Conservation (phyloP, 2,329 filamentous ascomycete genomes). For the Colletotrichum brevisporum region DNA sequence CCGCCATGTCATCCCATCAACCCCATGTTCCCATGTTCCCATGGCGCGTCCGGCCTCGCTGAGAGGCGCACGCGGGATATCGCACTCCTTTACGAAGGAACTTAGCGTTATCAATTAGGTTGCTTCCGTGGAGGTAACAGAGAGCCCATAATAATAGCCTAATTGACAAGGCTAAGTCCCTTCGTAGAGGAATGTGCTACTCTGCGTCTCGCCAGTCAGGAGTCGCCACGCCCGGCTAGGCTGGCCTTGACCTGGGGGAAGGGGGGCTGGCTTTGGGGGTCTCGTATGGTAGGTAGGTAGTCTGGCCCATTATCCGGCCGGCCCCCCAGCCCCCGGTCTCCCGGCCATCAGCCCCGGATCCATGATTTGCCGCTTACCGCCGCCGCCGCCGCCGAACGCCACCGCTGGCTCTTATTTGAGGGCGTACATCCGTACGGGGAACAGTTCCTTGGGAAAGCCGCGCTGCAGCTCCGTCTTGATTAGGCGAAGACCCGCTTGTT, state of each 20-base stretch:
- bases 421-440: conserved; percentile 85
- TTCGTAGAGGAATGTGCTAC: no score
- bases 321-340: conserved; percentile 16
- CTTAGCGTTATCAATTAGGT: no score
- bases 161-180: no score
- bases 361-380: conserved; percentile 37
- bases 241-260: conserved; percentile 4
- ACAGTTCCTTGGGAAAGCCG: conserved; percentile 78
- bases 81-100: neutral
- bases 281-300: neutral
- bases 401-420: conserved; percentile 60
- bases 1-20: conserved; percentile 37
- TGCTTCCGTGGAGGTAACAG: no score
- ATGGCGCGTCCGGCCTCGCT: conserved; percentile 1
- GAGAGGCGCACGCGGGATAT: conserved; percentile 21
- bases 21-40: conserved; percentile 11
- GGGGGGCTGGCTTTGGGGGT: neutral
- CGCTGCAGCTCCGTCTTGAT: conserved; percentile 79
- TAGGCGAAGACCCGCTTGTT: conserved; percentile 76
- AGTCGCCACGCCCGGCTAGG: neutral
- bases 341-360: conserved; percentile 26
- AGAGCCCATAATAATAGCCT: no score
- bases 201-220: neutral
- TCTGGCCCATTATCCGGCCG: conserved; percentile 25
- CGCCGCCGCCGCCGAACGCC: conserved; percentile 24